Evolutionary conservation across 257 asterid species (phyloP), one percentile per base, ranked within the genome.

Genomic region (Pogostemon cablin): DNA sequence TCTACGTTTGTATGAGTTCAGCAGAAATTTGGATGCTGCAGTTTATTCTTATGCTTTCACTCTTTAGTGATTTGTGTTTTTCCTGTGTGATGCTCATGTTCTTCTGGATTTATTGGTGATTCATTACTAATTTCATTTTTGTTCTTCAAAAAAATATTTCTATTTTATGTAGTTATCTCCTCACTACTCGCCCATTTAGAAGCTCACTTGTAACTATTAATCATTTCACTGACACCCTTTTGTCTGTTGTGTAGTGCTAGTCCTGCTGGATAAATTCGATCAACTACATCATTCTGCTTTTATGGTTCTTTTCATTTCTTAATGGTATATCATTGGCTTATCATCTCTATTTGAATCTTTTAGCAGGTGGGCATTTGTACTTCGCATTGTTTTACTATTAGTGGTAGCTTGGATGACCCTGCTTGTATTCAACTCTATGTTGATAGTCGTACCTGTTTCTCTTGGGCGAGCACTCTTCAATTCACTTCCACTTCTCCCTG

Each of bases 381-480:
- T 93, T 40, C 91, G 98, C 11, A 91, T 93, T 2, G 91, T 93
- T 77, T 74, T 91, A 78, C 62, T 93, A 78, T 71, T 93, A 78
- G 81, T 91, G 69, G 96, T 88, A 67, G 99, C 99, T 67, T 93
- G 99, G 99, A 86, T 93, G 95, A 93, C 99, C 35, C 80, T 93
- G 34, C 96, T 93, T 7, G 80, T 83, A 50, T 87, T 90, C 75
- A 91, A 93, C 79, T 89, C 96, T n/a, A 79, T 95, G 34, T 72
- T 91, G 83, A 85, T 93, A 71, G 87, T 91, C 75, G 85, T 91
- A 58, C 99, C 99, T 5, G 78, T 93, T 69, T 86, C 99, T 81
- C 91, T 91, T 63, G 99, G 98, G 40, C 86, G 98, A 10, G 64
- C 88, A 6, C 88, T 93, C 70, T 93, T 87, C 82, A 85, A 82